Evolutionary conservation across 805 yeast species (phyloP).

Genomic region (Starmerella cellae): DNA sequence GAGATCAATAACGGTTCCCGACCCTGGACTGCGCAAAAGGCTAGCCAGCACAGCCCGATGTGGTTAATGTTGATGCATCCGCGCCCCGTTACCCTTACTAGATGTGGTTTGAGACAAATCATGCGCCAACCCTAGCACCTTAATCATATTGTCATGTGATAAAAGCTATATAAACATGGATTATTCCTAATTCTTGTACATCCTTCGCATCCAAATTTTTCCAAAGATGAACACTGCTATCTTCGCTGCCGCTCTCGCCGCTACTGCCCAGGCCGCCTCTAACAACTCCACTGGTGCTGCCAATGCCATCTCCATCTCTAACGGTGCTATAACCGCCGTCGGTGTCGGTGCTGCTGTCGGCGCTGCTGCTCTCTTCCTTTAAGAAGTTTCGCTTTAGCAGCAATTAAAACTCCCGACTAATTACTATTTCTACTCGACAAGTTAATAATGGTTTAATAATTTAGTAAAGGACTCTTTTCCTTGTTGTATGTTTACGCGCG

Average conservation of each 20-base stretch:
- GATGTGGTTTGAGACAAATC: no score
- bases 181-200: neutral
- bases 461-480: no score
- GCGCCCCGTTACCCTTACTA: neutral
- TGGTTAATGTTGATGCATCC: neutral
- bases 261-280: slow-evolving; percentile 8
- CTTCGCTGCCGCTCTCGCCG: slow-evolving; percentile 31
- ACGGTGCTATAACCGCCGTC: slow-evolving; percentile 15
- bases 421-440: no score
- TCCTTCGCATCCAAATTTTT: neutral
- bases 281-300: slow-evolving; percentile 5
- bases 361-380: slow-evolving; percentile 19
- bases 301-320: slow-evolving; percentile 7
- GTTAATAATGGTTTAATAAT: no score
- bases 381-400: slow-evolving; percentile 1
- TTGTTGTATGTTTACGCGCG: no score
- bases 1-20: no score
- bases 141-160: neutral
- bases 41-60: no score
- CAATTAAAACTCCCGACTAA: neutral
- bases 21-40: no score
- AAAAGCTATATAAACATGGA: neutral
- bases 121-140: neutral
- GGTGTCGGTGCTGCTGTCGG: slow-evolving; percentile 20
- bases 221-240: slow-evolving; percentile 32